Evolutionary conservation across 1,139 yeast genomes (phyloP), one percentile per base, ranked within the genome.

Genomic region (Blastobotrys persicus): DNA sequence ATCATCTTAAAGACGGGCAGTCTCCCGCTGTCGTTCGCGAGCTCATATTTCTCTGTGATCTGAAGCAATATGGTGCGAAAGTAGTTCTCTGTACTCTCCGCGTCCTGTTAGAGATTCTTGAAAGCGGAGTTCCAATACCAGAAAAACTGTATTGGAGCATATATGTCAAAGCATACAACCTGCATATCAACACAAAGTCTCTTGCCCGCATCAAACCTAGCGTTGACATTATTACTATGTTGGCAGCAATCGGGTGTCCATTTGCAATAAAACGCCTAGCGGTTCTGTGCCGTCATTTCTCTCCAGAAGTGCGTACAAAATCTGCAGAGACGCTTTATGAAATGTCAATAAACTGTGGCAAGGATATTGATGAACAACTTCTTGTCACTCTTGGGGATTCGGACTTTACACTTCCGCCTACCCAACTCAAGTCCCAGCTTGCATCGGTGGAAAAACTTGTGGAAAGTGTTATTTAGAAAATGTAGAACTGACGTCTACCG

Each of bases 1-100:
- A 34, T 0, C 74, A 72, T 57, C 63, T 73, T 19, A 20, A 9
- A 3, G 17, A 13, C 5, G 31, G 37, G 16, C 11, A 26, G n/a
- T 6, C 33, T 4, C 5, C 39, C 2, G 11, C 33, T 14, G 35
- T 14, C 3, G 26, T 14, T 2, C 23, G 41, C 2, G 42, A 35
- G 11, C 35, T 59, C 2, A n/a, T 52, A 3, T 31, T 19, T 4
- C 46, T 58, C 4, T 35, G 58, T 13, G 53, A 55, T 38, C 45
- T 52, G 33, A 49, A 49, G 23, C 23, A 9, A 2, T 35, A 57
- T 9, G 52, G 55, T 9, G 26, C 46, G 5, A 46, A 47, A 28
- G 23, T 47, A 3, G 48, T 55, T 2, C 46, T 46, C 11, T 44
- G 54, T 41, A 57, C 60, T 5, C 45, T 52, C 14, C 42, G 46